Evolutionary conservation across 352 stramenopile species (phyloP), one percentile per base, ranked within the genome.

Genomic region (Peronospora farinosa): DNA sequence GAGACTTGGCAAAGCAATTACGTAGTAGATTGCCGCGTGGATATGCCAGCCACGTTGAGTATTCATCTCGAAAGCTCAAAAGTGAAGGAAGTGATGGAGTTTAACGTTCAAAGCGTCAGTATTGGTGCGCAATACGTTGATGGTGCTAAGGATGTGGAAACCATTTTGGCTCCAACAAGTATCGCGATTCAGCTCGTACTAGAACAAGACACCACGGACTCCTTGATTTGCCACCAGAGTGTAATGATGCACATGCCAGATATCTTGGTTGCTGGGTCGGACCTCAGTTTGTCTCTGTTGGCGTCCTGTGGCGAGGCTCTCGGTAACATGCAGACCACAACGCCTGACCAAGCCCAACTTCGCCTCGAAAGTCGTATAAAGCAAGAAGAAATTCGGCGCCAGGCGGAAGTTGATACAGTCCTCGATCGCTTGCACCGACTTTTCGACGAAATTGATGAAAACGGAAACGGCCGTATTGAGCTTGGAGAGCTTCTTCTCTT

Each of bases 371-470:
- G 69, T 47, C 63, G 65, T 11, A 48, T 68, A 43, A 79, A 83
- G 25, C 69, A 86, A 51, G 65, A 76, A 0, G 69, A 80, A 27
- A 45, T 84, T 46, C 57, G 58, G 7, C 65, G 67, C 21, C 67
- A 84, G 55, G 69, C 72, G 0, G 67, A 87, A 54, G 51, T 87
- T 33, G 66, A 85, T 39, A 50, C 58, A 39, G 59, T 86, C 32
- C 49, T 86, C 17, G 63, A 67, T 11, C 69, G 74, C 15, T 63
- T 86, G 40, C 78, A 78, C 16, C 70, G 64, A 40, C 60, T 86
- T 27, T 86, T 86, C 40, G 71, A 89, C 40, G 72, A 86, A 30
- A 87, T 89, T 47, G 78, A 87, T 56, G 61, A 63, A 17, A 81
- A 89, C 39, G 54, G 68, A 27, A 89, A 85, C 16, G 78, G 75